A percentile compares a stretch with the other conserved stretches of the same genome.
These are phyloP conservation scores for Candida piceae DNA, from an alignment of 805 yeast species.

Conservation along the genomic window DNA sequence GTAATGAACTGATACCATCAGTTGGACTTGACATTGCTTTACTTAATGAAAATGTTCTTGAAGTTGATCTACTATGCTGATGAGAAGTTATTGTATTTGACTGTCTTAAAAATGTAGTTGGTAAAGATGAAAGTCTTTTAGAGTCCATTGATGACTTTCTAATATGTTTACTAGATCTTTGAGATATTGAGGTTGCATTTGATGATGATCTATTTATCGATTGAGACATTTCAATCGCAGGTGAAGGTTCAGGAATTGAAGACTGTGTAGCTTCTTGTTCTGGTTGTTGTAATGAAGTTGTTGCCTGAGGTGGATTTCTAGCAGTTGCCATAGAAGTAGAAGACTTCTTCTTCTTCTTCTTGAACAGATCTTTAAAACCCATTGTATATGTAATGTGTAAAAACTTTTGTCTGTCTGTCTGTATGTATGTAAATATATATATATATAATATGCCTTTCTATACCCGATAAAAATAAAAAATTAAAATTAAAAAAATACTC, in stretches of 20 bases:
- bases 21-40: conserved; percentile 11
- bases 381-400: neutral
- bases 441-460: too few species aligned
- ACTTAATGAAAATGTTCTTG: conserved; percentile 16
- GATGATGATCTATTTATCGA: too few species aligned
- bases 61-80: conserved; percentile 7
- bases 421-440: too few species aligned
- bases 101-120: conserved; percentile 28
- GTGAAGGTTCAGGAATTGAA: too few species aligned
- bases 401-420: too few species aligned
- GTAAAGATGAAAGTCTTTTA: conserved; percentile 25
- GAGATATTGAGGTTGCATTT: too few species aligned
- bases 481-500: too few species aligned
- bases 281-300: neutral
- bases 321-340: too few species aligned
- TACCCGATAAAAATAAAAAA: too few species aligned
- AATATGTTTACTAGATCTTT: neutral
- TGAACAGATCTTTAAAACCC: conserved; percentile 13
- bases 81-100: conserved; percentile 16
- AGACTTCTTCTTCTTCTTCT: conserved; percentile 5
- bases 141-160: conserved; percentile 8
- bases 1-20: conserved; percentile 28
- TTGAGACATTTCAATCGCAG: neutral
- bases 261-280: too few species aligned
- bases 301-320: too few species aligned